Conservation (phyloP, 2,329 filamentous ascomycete genomes). For the Teratosphaeria epicoccoides region DNA sequence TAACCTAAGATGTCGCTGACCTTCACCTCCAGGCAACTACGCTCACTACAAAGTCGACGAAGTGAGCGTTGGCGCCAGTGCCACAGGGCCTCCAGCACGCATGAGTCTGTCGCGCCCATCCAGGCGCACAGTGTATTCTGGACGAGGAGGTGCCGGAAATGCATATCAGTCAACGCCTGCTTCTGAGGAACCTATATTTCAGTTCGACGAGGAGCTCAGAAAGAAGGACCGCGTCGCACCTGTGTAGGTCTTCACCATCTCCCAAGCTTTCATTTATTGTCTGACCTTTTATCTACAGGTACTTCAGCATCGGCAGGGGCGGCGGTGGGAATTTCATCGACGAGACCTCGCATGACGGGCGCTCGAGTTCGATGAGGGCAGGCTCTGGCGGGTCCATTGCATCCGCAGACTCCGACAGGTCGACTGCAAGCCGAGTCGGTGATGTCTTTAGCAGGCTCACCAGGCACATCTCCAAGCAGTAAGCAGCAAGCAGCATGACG, state of each 20-base stretch:
- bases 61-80: constrained; percentile 37
- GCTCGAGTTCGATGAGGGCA: constrained; percentile 1
- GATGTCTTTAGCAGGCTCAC: constrained; percentile 4
- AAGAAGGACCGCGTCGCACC: constrained; percentile 42
- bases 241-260: too few relatives aligned
- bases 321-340: constrained; percentile 47
- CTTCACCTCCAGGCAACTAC: constrained; percentile 49
- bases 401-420: constrained; percentile 4
- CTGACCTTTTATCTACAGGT: too few relatives aligned
- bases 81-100: constrained; percentile 39
- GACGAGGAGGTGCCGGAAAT: constrained; percentile 51
- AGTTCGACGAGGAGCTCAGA: constrained; percentile 57
- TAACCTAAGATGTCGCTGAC: too few relatives aligned
- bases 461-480: constrained; percentile 4
- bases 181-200: constrained; percentile 49
- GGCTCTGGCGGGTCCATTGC: constrained; percentile 3
- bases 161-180: constrained; percentile 39
- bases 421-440: constrained; percentile 3
- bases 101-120: constrained; percentile 39
- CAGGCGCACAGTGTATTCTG: constrained; percentile 41
- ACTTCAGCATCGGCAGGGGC: constrained; percentile 53
- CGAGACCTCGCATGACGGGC: constrained; percentile 14
- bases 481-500: background rate
- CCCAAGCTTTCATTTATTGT: too few relatives aligned
- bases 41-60: constrained; percentile 45